phyloP scores from a whole-genome alignment of 805 yeast species.

The Metschnikowia gelsemii region DNA sequence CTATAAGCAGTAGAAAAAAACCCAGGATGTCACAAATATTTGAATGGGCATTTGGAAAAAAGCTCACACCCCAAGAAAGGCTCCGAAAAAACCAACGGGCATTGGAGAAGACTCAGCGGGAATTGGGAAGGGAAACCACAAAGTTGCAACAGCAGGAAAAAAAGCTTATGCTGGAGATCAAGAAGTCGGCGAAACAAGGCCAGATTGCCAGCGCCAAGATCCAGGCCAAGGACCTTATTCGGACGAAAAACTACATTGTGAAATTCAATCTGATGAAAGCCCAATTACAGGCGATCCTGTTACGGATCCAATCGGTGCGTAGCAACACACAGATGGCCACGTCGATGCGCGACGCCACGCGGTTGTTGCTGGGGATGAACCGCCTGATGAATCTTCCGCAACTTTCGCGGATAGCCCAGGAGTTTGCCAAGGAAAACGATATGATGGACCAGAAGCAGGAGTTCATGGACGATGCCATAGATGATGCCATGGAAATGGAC shows the following conservation, averaged over 20 bases:
- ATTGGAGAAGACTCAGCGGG: slow-evolving; percentile 90
- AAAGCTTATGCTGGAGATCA: slow-evolving; percentile 79
- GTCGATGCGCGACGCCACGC: slow-evolving; percentile 92
- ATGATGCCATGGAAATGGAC: slow-evolving; percentile 92
- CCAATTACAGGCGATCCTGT: slow-evolving; percentile 89
- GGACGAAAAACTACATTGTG: slow-evolving; percentile 79
- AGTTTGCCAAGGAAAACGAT: slow-evolving; percentile 90
- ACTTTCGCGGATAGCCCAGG: slow-evolving; percentile 86
- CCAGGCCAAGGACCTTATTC: slow-evolving; percentile 91
- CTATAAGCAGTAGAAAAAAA: not conserved
- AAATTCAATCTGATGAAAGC: slow-evolving; percentile 94
- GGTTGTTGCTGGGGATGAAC: slow-evolving; percentile 82
- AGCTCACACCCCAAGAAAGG: slow-evolving; percentile 90
- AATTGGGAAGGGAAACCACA: slow-evolving; percentile 80
- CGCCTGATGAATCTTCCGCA: slow-evolving; percentile 88
- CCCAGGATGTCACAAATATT: slow-evolving; percentile 37
- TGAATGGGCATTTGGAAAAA: slow-evolving; percentile 96
- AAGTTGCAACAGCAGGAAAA: slow-evolving; percentile 92
- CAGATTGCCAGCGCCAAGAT: slow-evolving; percentile 88
- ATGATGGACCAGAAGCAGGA: slow-evolving; percentile 98
- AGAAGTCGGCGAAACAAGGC: slow-evolving; percentile 86
- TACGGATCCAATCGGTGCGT: slow-evolving; percentile 88
- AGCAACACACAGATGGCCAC: slow-evolving; percentile 93
- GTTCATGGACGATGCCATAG: slow-evolving; percentile 97
- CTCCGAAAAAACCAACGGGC: slow-evolving; percentile 95